phyloP scores from a whole-genome alignment of 139 green algal genomes.

The Monoraphidium neglectum region DNA sequence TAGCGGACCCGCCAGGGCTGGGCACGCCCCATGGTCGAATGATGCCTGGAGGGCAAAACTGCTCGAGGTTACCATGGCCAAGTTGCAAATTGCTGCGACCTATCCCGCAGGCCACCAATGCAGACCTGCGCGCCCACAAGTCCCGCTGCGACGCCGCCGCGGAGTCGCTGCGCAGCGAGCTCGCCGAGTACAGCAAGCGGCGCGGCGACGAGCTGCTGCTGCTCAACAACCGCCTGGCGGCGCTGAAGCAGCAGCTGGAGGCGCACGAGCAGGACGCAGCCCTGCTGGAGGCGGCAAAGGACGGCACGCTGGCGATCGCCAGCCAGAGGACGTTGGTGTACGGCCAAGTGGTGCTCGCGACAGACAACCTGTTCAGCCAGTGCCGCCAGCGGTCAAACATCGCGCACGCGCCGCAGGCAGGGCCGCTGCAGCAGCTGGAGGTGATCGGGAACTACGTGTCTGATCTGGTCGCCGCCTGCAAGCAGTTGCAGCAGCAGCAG shows the following conservation, averaged over 20 bases:
- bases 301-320: constrained; percentile 67
- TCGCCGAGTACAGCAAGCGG: constrained; percentile 56
- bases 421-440: constrained; percentile 81
- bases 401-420: constrained; percentile 63
- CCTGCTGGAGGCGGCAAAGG: constrained; percentile 69
- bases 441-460: constrained; percentile 85
- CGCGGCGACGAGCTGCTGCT: constrained; percentile 83
- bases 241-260: constrained; percentile 87
- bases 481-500: constrained; percentile 1
- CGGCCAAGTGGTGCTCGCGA: constrained; percentile 84
- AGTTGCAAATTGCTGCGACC: too few species aligned
- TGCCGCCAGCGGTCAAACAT: constrained; percentile 57
- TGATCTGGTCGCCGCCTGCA: constrained; percentile 68
- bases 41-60: too few species aligned
- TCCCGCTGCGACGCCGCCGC: constrained; percentile 1
- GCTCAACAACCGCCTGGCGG: constrained; percentile 81
- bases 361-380: constrained; percentile 84
- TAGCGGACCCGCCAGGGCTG: too few species aligned
- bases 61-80: too few species aligned
- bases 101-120: constrained; percentile 72
- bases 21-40: too few species aligned
- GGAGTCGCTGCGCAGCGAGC: constrained; percentile 6
- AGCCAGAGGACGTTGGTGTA: constrained; percentile 80
- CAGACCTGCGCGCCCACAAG: constrained; percentile 75
- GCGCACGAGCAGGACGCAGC: constrained; percentile 57